Evolutionary conservation across 768 basidiomycete genomes (phyloP).

Genomic region (Podaxis rugospora): DNA sequence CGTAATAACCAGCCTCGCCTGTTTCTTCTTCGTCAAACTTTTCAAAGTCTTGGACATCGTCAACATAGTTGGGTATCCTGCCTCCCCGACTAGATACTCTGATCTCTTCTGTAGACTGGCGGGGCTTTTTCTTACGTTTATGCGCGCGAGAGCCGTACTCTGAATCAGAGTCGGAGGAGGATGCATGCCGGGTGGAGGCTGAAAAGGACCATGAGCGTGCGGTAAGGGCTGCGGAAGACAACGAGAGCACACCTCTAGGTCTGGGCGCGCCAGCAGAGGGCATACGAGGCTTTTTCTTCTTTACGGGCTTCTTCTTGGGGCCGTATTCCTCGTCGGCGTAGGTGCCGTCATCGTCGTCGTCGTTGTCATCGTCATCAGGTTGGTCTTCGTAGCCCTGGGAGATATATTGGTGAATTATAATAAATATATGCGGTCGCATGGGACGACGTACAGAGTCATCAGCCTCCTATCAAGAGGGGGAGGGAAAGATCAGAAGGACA

Average conservation of each 20-base stretch:
- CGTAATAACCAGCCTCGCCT: constrained; percentile 47
- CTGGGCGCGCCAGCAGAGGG: constrained; percentile 41
- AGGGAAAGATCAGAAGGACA: constrained; percentile 13
- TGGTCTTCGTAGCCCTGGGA: constrained; percentile 46
- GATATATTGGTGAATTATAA: constrained; percentile 17
- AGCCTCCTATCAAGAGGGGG: constrained; percentile 31
- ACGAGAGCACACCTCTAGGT: constrained; percentile 48
- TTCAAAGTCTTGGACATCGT: constrained; percentile 79
- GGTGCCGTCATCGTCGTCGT: constrained; percentile 66
- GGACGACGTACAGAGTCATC: constrained; percentile 55
- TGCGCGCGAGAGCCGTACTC: constrained; percentile 79
- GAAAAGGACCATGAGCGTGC: constrained; percentile 15
- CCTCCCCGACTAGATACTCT: constrained; percentile 74
- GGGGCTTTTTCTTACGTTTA: constrained; percentile 78
- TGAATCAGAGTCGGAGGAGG: constrained; percentile 76
- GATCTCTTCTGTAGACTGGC: constrained; percentile 59
- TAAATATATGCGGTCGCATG: constrained; percentile 15
- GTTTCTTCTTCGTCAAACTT: constrained; percentile 66
- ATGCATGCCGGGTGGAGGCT: constrained; percentile 50
- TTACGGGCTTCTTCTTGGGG: constrained; percentile 50
- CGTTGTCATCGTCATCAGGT: constrained; percentile 58
- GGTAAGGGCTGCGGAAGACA: constrained; percentile 14
- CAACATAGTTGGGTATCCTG: constrained; percentile 81
- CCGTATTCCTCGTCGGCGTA: constrained; percentile 76
- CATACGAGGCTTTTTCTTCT: constrained; percentile 64